These are phyloP conservation scores for Syncephalastrum racemosum DNA, from an alignment of 371 early-diverging fungal species.

Conservation along the genomic window DNA sequence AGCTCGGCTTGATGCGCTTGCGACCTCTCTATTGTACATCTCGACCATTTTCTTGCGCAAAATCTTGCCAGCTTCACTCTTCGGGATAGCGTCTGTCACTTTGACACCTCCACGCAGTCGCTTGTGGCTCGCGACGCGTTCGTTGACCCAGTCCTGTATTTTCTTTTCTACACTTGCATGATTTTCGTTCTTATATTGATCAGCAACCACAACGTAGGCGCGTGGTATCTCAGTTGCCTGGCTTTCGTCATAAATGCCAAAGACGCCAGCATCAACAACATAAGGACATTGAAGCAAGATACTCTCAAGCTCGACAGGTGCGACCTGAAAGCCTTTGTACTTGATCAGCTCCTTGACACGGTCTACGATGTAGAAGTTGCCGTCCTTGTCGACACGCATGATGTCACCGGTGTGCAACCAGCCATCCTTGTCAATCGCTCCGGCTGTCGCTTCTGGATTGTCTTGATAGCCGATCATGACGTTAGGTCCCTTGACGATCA, in stretches of 20 bases:
- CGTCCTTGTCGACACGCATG: slow-evolving; percentile 53
- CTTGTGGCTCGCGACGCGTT: slow-evolving; percentile 71
- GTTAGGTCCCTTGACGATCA: slow-evolving; percentile 79
- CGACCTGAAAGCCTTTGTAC: slow-evolving; percentile 78
- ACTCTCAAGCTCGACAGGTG: slow-evolving; percentile 72
- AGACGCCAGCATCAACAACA: slow-evolving; percentile 75
- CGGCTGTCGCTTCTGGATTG: slow-evolving; percentile 66
- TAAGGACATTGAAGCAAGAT: slow-evolving; percentile 58
- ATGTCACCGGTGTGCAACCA: slow-evolving; percentile 87
- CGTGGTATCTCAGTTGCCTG: slow-evolving; percentile 78
- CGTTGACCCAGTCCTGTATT: slow-evolving; percentile 55
- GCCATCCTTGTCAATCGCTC: slow-evolving; percentile 66
- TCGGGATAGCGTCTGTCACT: slow-evolving; percentile 72
- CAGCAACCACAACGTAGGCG: slow-evolving; percentile 68
- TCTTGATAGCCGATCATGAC: slow-evolving; percentile 77
- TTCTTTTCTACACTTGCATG: slow-evolving; percentile 43
- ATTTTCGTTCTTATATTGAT: slow-evolving; percentile 4
- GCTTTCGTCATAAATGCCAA: slow-evolving; percentile 59
- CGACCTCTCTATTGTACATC: slow-evolving; percentile 4
- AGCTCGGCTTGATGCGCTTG: neutral
- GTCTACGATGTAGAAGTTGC: slow-evolving; percentile 64
- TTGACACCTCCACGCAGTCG: slow-evolving; percentile 74
- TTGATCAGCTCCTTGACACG: slow-evolving; percentile 78
- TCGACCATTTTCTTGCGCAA: slow-evolving; percentile 45
- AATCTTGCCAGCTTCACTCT: slow-evolving; percentile 78